Evolutionary conservation across 768 basidiomycete species (phyloP).

Genomic region (Pleurotus platypus): DNA sequence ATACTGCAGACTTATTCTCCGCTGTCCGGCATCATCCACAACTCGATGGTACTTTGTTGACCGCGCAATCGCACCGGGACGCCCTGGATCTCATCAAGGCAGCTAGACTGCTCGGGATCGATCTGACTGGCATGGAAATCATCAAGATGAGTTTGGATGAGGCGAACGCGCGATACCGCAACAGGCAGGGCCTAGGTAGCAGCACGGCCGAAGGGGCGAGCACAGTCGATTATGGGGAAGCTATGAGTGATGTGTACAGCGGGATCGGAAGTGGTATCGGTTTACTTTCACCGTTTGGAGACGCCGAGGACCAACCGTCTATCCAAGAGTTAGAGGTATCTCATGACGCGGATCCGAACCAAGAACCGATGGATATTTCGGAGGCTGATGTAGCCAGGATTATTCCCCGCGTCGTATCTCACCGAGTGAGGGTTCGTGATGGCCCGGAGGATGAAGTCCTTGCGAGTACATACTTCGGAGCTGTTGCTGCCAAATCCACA

Average conservation of each 20-base stretch:
- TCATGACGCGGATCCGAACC: not conserved
- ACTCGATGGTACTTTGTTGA: constrained; percentile 68
- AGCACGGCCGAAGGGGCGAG: not conserved
- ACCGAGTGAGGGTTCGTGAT: constrained; percentile 68
- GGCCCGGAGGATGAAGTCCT: constrained; percentile 70
- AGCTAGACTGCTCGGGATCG: constrained; percentile 59
- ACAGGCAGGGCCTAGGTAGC: not conserved
- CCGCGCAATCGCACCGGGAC: constrained; percentile 55
- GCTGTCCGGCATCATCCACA: constrained; percentile 69
- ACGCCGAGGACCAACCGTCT: not conserved
- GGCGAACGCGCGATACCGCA: not conserved
- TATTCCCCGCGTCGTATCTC: constrained; percentile 69
- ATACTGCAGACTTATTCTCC: constrained; percentile 69
- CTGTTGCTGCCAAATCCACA: constrained; percentile 22
- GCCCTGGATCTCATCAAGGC: constrained; percentile 68
- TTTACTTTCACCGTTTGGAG: constrained; percentile 3
- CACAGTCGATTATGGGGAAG: constrained; percentile 1
- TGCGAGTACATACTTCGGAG: constrained; percentile 59
- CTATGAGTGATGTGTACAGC: constrained; percentile 5
- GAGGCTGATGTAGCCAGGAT: constrained; percentile 75
- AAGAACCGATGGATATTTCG: constrained; percentile 48
- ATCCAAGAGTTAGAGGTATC: not conserved
- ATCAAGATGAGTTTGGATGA: constrained; percentile 22
- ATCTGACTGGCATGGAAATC: constrained; percentile 59
- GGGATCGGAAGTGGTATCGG: constrained; percentile 7